Base-by-base conservation (phyloP, 768 basidiomycete genomes). In the Leccinum disarticulatum region DNA sequence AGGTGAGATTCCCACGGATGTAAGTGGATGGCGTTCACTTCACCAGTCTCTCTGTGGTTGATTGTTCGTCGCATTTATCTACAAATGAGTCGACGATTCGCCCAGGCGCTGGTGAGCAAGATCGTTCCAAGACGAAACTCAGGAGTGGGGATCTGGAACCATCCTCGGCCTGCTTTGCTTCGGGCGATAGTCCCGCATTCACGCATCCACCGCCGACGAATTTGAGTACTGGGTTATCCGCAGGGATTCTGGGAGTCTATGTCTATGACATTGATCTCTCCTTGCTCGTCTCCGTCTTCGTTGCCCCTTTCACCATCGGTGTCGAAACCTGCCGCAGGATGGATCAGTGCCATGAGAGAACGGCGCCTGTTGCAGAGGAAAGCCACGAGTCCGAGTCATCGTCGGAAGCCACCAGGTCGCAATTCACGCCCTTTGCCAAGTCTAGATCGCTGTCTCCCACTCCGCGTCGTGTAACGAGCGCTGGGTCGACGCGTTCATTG, bases 211-310 rank as follows among this genome's bases (percentile, higher is more conserved):
- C 59, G 11, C 50, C 51, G 10, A 59, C 53, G 41, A 61, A 59
- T 57, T 57, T 56, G 8, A 51, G 54, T 8, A 28, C 54, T 17
- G 66, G 56, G 14, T 52, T 71, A 71, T 61, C 50, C 66, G 25
- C 70, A 69, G 6, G 70, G 70, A 27, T 71, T 71, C 43, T 71
- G 70, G 70, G 68, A 66, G 27, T 57, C 66, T 22, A 48, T 58
- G 28, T 57, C 66, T 22, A 48, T 58, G 28, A 55, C 46, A 2
- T 60, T 62, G 2, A 10, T 59, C 7, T 66, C 66, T 5, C 66
- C 70, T 25, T 67, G 58, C 30, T 61, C 59, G 50, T 61, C 65
- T 10, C 62, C 53, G 27, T 65, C 65, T 22, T 65, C 62, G 1
- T 57, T 56, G 6, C 55, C 63, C 27, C 17, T 61, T 22, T 68